phyloP scores from a whole-genome alignment of 2,329 filamentous ascomycete genomes.

The Fusarium subtropicale region DNA sequence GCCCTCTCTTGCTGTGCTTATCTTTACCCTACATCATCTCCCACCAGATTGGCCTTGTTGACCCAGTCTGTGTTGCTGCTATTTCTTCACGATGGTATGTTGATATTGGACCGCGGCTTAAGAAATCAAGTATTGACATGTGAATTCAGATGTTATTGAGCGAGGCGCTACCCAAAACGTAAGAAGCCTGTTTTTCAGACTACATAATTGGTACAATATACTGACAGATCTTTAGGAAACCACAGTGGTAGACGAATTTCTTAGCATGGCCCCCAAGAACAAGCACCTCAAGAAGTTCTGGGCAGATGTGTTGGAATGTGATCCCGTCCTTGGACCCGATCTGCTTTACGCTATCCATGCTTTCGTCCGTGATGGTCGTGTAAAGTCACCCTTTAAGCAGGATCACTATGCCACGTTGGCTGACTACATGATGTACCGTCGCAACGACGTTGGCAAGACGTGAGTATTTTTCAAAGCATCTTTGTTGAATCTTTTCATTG shows the following conservation, averaged over 20 bases:
- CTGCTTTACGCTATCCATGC: slow-evolving; percentile 1
- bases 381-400: slow-evolving; percentile 25
- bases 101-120: accelerated
- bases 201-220: accelerated
- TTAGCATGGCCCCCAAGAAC: slow-evolving; percentile 21
- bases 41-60: slow-evolving; percentile 9
- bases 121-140: neutral
- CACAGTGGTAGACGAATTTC: slow-evolving; percentile 21
- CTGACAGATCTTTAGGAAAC: slow-evolving; percentile 10
- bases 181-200: neutral
- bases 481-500: neutral
- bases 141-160: slow-evolving; percentile 20
- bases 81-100: slow-evolving; percentile 24
- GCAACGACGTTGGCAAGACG: slow-evolving; percentile 18
- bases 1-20: slow-evolving; percentile 18
- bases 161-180: slow-evolving; percentile 22
- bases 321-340: slow-evolving; percentile 16
- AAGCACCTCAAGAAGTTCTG: slow-evolving; percentile 13
- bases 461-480: accelerated
- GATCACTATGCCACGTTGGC: slow-evolving; percentile 9
- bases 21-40: slow-evolving; percentile 24
- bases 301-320: slow-evolving; percentile 1
- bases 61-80: slow-evolving; percentile 21
- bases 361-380: slow-evolving; percentile 19
- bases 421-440: slow-evolving; percentile 18